A percentile compares a stretch with the other conserved stretches of the same genome.
These are phyloP conservation scores for Diplodia mutila DNA, from an alignment of 2,329 filamentous ascomycete species.

Conservation along the genomic window DNA sequence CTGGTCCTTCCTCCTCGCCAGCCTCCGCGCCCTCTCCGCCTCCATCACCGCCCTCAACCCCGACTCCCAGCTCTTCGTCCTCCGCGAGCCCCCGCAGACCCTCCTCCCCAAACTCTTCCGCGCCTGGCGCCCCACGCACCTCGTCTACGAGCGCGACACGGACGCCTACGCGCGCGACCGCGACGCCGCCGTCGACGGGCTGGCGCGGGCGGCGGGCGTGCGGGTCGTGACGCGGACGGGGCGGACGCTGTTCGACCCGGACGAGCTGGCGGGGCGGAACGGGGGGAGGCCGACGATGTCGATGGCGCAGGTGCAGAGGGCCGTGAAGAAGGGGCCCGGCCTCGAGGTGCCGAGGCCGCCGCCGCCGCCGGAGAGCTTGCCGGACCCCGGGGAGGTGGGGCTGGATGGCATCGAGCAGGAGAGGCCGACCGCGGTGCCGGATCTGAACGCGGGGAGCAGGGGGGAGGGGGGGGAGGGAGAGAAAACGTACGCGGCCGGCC, in stretches of 20 bases:
- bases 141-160: conserved; percentile 80
- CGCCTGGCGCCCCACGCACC: conserved; percentile 72
- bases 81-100: conserved; percentile 73
- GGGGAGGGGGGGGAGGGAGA: conserved; percentile 47
- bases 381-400: conserved; percentile 63
- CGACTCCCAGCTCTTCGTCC: conserved; percentile 71
- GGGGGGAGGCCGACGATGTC: conserved; percentile 75
- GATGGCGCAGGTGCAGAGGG: conserved; percentile 64
- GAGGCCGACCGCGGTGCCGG: conserved; percentile 49
- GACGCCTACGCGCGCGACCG: conserved; percentile 71
- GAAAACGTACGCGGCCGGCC: conserved; percentile 55
- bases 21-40: conserved; percentile 69
- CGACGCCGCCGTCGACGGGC: conserved; percentile 61
- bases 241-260: conserved; percentile 74
- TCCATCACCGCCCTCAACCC: conserved; percentile 71
- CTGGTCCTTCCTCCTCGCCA: conserved; percentile 77
- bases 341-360: conserved; percentile 65
- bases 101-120: conserved; percentile 74
- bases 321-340: conserved; percentile 60
- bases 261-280: conserved; percentile 47
- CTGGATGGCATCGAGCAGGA: conserved; percentile 61
- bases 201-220: conserved; percentile 69
- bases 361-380: conserved; percentile 61
- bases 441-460: too few relatives aligned
- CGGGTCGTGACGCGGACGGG: conserved; percentile 67